These are phyloP conservation scores for Globisporangium okanoganense DNA, from an alignment of 352 stramenopile genomes.

Conservation along the genomic window DNA sequence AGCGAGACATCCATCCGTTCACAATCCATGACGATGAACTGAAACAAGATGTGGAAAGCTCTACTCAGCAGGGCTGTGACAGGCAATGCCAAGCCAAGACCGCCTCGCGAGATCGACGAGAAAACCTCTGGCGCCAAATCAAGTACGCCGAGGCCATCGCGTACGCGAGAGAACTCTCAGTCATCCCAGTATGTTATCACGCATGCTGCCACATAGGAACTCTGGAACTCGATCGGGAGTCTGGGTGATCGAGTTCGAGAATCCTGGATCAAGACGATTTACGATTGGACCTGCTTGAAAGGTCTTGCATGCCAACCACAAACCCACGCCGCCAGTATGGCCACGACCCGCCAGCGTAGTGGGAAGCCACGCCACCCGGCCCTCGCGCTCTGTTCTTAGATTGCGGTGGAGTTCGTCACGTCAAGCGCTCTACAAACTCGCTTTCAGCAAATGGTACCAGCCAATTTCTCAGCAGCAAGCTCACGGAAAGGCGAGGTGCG, in stretches of 20 bases:
- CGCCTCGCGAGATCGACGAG: background rate
- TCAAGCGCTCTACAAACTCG: background rate
- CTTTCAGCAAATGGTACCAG: background rate
- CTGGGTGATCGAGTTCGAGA: background rate
- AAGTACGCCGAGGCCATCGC: background rate
- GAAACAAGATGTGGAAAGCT: no score
- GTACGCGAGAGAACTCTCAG: background rate
- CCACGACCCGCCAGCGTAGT: background rate
- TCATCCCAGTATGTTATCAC: conserved; percentile 3
- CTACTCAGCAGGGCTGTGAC: no score
- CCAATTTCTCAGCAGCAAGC: no score
- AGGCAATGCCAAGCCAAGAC: no score
- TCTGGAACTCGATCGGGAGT: background rate
- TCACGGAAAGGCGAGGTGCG: background rate
- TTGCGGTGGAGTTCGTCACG: background rate
- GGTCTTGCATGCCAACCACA: background rate
- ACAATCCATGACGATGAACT: no score
- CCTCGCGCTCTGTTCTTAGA: background rate
- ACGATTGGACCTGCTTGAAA: background rate
- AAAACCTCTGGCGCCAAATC: background rate
- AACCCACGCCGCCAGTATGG: background rate
- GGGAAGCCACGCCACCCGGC: background rate
- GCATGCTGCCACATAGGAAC: background rate
- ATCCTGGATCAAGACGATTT: background rate
- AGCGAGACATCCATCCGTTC: no score